Evolutionary conservation across 2,329 filamentous ascomycete species (phyloP).

Genomic region (Fusarium annulatum): DNA sequence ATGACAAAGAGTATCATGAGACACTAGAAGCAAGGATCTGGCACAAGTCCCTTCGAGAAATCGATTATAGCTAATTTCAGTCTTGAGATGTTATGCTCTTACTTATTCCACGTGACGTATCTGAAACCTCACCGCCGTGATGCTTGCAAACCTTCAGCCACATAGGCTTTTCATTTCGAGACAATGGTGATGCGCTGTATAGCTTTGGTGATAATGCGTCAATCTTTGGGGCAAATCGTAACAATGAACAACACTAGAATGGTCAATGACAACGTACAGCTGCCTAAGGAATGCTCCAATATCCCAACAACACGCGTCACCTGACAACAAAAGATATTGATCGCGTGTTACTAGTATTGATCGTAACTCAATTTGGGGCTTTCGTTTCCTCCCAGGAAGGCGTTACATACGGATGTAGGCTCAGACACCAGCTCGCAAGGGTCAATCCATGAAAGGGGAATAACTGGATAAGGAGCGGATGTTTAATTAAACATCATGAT

Average conservation of each 20-base stretch:
- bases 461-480: background rate
- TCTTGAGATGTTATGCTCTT: background rate
- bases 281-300: background rate
- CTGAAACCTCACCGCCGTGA: background rate
- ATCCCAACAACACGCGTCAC: background rate
- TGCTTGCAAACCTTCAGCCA: background rate
- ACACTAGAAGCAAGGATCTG: background rate
- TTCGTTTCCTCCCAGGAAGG: background rate
- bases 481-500: slow-evolving; percentile 16
- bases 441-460: slow-evolving; percentile 7
- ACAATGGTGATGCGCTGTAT: background rate
- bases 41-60: background rate
- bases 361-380: background rate
- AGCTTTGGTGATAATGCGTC: background rate
- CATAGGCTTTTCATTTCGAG: background rate
- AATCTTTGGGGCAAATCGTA: background rate
- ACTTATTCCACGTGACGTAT: background rate
- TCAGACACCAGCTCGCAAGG: background rate
- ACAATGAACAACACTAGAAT: background rate
- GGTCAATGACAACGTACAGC: background rate
- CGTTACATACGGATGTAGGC: background rate
- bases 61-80: background rate
- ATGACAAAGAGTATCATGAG: background rate
- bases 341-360: background rate
- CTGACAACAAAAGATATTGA: background rate